Conservation (phyloP, 2,329 filamentous ascomycete species). For the Alternaria rosae region DNA sequence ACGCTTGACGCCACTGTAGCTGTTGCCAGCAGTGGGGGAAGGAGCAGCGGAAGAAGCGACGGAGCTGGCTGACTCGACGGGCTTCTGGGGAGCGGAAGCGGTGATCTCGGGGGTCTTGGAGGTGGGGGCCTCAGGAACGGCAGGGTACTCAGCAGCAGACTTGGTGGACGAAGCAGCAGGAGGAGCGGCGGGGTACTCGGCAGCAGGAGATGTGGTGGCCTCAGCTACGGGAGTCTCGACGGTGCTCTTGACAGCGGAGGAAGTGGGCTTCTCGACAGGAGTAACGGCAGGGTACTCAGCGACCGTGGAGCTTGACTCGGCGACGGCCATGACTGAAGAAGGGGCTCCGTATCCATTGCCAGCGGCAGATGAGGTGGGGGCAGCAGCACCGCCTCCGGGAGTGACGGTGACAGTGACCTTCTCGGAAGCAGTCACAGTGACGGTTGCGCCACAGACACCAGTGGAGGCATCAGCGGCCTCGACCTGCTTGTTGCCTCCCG, state of each 20-base stretch:
- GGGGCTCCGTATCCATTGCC: conserved; percentile 16
- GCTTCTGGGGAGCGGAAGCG: conserved; percentile 18
- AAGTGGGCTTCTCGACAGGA: background rate
- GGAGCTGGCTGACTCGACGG: conserved; percentile 6
- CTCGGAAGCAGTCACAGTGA: conserved; percentile 51
- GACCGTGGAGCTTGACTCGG: conserved; percentile 7
- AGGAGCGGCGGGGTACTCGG: conserved; percentile 11
- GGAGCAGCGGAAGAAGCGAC: conserved; percentile 25
- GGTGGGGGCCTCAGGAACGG: conserved; percentile 8
- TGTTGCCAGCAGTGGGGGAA: conserved; percentile 27
- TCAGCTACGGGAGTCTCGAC: conserved; percentile 4
- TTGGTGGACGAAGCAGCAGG: background rate
- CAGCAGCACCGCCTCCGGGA: conserved; percentile 27
- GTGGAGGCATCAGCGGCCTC: conserved; percentile 28
- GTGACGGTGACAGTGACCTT: conserved; percentile 53
- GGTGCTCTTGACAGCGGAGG: background rate
- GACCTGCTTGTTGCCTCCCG: conserved; percentile 18
- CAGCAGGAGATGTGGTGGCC: conserved; percentile 13
- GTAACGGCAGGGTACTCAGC: conserved; percentile 15
- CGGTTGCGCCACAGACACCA: conserved; percentile 38
- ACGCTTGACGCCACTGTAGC: conserved; percentile 62
- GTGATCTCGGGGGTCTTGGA: conserved; percentile 23
- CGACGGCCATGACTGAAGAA: conserved; percentile 17
- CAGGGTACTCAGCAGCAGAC: conserved; percentile 15
- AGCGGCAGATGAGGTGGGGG: conserved; percentile 23